Percentiles rank a stretch among this genome's conserved stretches.
Conservation (phyloP, 495 filamentous ascomycete species). For the Staphylotrichum longicolle region DNA sequence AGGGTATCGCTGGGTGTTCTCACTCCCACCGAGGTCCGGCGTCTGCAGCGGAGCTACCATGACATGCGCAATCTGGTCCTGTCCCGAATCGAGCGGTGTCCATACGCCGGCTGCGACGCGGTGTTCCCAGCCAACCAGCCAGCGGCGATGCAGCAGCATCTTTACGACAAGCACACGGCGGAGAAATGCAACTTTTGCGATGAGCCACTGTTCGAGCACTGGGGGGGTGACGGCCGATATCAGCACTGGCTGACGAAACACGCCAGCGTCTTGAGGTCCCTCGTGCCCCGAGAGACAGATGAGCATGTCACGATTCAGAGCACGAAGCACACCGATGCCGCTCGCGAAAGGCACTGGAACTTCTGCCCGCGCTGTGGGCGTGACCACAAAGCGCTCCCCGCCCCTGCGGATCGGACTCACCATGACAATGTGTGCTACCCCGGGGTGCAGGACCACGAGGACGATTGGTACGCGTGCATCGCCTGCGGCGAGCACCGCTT, state of each 20-base stretch:
- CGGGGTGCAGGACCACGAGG: conserved; percentile 6
- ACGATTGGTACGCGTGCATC: neutral
- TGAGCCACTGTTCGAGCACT: conserved; percentile 28
- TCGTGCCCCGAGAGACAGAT: neutral
- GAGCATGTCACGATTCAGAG: neutral
- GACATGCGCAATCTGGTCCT: conserved; percentile 37
- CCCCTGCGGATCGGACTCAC: conserved; percentile 19
- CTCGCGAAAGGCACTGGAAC: conserved; percentile 11
- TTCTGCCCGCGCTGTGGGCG: conserved; percentile 33
- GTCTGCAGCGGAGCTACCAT: conserved; percentile 35
- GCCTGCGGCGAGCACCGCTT: conserved; percentile 14
- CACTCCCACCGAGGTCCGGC: conserved; percentile 40
- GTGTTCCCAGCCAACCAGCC: conserved; percentile 29
- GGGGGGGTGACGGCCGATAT: conserved; percentile 21
- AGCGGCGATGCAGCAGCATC: conserved; percentile 32
- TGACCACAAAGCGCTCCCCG: conserved; percentile 21
- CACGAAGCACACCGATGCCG: neutral
- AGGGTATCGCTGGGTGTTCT: conserved; percentile 37
- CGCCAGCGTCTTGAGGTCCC: neutral
- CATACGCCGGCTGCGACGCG: conserved; percentile 33
- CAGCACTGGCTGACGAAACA: conserved; percentile 26
- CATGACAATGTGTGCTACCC: conserved; percentile 30
- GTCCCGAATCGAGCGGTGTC: conserved; percentile 35
- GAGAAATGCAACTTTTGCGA: conserved; percentile 33
- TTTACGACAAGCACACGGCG: conserved; percentile 30